Evolutionary conservation across 441 rosid genomes (phyloP).

Genomic region (Isatis lusitanica): DNA sequence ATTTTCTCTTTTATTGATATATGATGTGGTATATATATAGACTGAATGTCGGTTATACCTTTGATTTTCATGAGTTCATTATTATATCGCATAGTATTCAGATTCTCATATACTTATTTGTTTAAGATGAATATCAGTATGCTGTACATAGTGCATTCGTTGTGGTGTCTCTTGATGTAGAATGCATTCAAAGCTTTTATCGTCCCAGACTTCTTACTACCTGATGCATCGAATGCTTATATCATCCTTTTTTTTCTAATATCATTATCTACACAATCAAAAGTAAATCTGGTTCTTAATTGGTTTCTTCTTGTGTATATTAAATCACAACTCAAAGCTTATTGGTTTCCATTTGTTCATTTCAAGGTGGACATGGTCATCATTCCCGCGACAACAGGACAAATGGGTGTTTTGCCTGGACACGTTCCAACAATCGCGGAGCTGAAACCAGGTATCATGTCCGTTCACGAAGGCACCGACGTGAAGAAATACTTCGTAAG

Average conservation of each 20-base stretch:
- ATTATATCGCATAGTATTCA: background rate
- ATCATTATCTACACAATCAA: background rate
- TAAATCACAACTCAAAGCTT: background rate
- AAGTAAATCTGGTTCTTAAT: background rate
- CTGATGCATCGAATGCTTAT: background rate
- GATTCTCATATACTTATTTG: background rate
- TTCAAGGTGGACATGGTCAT: slow-evolving; percentile 94
- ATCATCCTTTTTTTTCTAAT: background rate
- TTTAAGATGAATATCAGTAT: background rate
- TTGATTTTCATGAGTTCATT: background rate
- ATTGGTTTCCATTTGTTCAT: slow-evolving; percentile 17
- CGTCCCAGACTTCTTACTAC: background rate
- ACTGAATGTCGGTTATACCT: background rate
- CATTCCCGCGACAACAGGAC: slow-evolving; percentile 88
- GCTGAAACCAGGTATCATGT: slow-evolving; percentile 78
- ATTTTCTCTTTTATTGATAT: background rate
- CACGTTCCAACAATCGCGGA: slow-evolving; percentile 89
- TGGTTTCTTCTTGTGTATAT: background rate
- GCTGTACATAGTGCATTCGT: background rate
- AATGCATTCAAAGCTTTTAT: background rate
- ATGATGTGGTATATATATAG: background rate
- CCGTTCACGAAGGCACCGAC: slow-evolving; percentile 80
- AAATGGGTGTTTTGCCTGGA: slow-evolving; percentile 91
- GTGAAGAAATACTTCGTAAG: slow-evolving; percentile 65
- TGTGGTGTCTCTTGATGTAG: background rate